Base-by-base conservation (phyloP, 2,329 filamentous ascomycete species). In the Penicillium sp. region DNA sequence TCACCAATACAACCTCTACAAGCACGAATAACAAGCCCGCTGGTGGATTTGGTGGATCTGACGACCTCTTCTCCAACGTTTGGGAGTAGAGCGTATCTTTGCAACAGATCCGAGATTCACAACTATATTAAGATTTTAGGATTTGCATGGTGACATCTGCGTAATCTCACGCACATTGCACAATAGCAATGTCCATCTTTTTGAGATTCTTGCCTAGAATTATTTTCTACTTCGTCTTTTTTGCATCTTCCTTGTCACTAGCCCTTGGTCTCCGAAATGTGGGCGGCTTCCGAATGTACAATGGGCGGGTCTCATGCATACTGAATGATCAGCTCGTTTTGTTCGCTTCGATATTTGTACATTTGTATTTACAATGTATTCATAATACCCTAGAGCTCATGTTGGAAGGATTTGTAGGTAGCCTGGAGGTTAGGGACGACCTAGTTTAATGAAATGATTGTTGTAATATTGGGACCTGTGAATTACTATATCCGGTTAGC, bases 61-160 rank as follows among this genome's bases (percentile, higher is more conserved):
- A 97, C 62, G 93, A 97, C 76, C 73, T 97, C 66, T 97, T 97
- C 75, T 91, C 88, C 32, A 97, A 97, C 73, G 93, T 97, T 47
- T 97, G 93, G 93, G 84, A 91, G 77, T 97, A 77, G 64, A 50
- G 12, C 13, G 18, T 47, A 34, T 54, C 39, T 48, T 55, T 82
- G 38, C 54, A 50, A 27, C 27, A 16, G 46, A 51, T 52, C 25
- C 39, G 57, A 15, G 37, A 15, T 40, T 12, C 10, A 45, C 46
- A 21, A 41, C 15, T 31, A 27, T 41, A n/a, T 39, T 32, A 2
- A 41, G 37, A 40, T 18, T 52, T 18, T 37, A 25, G 31, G 38
- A 41, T 51, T 52, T 58, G 50, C 57, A 61, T 55, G 59, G 49
- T 60, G 49, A 52, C 42, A 52, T 55, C 38, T 57, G 40, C 50